Evolutionary conservation across 805 yeast genomes (phyloP).

Genomic region (Crinitomyces ghanaensis): DNA sequence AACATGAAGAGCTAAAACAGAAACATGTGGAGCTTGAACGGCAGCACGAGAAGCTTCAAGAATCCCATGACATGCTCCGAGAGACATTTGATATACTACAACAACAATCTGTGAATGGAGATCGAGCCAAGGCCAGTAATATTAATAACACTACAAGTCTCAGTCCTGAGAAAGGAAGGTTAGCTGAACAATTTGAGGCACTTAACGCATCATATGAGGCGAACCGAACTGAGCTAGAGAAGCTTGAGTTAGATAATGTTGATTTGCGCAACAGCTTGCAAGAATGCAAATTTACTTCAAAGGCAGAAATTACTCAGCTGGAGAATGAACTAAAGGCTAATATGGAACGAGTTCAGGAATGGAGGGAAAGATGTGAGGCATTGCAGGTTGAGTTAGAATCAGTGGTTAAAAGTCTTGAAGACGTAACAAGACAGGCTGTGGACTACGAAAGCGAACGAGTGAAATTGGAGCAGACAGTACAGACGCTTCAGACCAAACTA

Average conservation of each 20-base stretch:
- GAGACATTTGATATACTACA: neutral
- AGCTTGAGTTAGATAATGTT: slow-evolving; percentile 18
- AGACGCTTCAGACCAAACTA: slow-evolving; percentile 16
- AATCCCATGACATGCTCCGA: neutral
- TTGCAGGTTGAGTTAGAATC: slow-evolving; percentile 23
- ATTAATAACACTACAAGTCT: slow-evolving; percentile 2
- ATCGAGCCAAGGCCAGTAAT: slow-evolving; percentile 1
- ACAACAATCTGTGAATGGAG: slow-evolving; percentile 1
- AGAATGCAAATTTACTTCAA: slow-evolving; percentile 14
- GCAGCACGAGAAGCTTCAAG: neutral
- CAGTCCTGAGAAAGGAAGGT: slow-evolving; percentile 9
- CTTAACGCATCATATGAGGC: slow-evolving; percentile 14
- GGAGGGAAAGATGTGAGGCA: slow-evolving; percentile 21
- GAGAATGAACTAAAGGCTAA: slow-evolving; percentile 15
- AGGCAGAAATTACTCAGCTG: slow-evolving; percentile 18
- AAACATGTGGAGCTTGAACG: neutral
- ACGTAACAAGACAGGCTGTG: slow-evolving; percentile 28
- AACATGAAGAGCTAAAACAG: slow-evolving; percentile 2
- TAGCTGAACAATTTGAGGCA: slow-evolving; percentile 13
- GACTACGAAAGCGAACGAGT: slow-evolving; percentile 24
- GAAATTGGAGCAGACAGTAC: slow-evolving; percentile 19
- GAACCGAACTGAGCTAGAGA: slow-evolving; percentile 16
- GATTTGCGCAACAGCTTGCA: slow-evolving; percentile 16
- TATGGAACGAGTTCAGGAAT: slow-evolving; percentile 17
- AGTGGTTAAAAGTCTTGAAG: slow-evolving; percentile 25